Evolutionary conservation across 192 early-diverging fungal species (phyloP).

Genomic region (Coemansia sp.): DNA sequence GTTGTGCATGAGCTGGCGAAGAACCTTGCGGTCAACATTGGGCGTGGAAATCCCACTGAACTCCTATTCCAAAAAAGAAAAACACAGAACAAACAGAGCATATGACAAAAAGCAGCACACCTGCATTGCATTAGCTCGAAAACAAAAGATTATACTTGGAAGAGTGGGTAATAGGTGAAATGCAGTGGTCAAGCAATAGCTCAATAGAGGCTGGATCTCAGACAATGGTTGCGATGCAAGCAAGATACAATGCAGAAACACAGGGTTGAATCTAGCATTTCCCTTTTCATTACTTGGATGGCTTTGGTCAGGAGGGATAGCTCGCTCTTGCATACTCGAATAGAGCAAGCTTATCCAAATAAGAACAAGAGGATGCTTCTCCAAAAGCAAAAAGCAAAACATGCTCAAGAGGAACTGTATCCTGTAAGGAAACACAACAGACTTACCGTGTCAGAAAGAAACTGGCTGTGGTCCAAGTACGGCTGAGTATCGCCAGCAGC

Average conservation of each 20-base stretch:
- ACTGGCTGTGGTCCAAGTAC: conserved; percentile 11
- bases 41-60: conserved; percentile 40
- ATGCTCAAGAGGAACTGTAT: not conserved
- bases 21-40: conserved; percentile 26
- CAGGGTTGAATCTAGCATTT: not conserved
- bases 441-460: conserved; percentile 38
- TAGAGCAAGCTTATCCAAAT: not conserved
- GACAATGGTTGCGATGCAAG: not conserved
- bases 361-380: not conserved
- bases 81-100: conserved; percentile 1
- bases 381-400: not conserved
- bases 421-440: not conserved
- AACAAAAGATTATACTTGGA: not conserved
- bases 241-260: not conserved
- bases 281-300: not conserved
- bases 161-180: no score
- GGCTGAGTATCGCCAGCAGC: conserved; percentile 6
- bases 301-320: not conserved
- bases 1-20: conserved; percentile 22
- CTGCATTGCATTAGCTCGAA: not conserved
- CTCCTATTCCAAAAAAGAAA: conserved; percentile 19
- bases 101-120: not conserved
- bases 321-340: not conserved
- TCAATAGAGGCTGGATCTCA: not conserved
- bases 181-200: not conserved